Evolutionary conservation across 306 rosid genomes (phyloP).

Genomic region (Trichosanthes cucumerina): DNA sequence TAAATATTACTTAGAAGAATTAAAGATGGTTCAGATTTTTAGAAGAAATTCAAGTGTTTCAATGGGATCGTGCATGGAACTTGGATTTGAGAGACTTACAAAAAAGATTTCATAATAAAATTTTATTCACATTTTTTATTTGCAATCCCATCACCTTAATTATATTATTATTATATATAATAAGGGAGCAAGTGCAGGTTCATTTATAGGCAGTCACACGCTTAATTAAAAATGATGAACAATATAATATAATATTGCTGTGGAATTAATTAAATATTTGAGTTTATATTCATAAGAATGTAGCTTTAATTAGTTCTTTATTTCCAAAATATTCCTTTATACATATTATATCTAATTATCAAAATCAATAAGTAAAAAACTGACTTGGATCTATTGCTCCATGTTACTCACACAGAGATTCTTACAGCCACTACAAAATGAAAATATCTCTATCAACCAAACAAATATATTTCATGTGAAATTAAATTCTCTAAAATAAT

Average conservation of each 20-base stretch:
- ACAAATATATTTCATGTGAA: neutral
- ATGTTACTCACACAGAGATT: neutral
- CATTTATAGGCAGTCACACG: neutral
- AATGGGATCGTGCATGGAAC: constrained; percentile 7
- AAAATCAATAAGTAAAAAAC: neutral
- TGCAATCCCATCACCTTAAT: neutral
- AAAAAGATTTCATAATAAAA: neutral
- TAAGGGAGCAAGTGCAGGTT: neutral
- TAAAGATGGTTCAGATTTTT: neutral
- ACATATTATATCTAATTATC: neutral
- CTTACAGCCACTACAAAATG: neutral
- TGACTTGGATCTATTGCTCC: neutral
- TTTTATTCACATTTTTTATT: neutral
- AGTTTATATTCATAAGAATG: neutral
- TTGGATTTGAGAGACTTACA: neutral
- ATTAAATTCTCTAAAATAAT: neutral
- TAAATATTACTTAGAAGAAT: neutral
- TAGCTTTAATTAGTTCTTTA: neutral
- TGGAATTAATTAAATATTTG: neutral
- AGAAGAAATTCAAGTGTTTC: neutral
- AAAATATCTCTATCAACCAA: neutral
- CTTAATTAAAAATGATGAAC: neutral
- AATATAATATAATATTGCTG: neutral
- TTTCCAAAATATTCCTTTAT: neutral
- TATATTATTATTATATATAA: neutral